Base-by-base conservation (phyloP, 441 rosid genomes). In the Hypseocharis bilobata region DNA sequence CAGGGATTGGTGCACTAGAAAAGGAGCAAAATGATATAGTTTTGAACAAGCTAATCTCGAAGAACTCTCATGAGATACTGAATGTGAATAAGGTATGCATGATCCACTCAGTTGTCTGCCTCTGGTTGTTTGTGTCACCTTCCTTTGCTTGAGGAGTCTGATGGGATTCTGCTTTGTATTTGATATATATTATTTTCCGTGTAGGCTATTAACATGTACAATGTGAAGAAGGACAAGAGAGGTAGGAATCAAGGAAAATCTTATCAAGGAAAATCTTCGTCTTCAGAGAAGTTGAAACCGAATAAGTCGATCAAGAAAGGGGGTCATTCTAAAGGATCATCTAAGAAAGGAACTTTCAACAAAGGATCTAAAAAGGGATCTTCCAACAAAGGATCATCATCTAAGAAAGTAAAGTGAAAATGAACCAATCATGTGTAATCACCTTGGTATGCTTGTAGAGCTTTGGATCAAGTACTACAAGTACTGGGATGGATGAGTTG, bases 41-140 rank as follows among this genome's bases (percentile, higher is more conserved):
- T 73, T 81, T 93, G 6, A 78, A 78, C 84, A 88, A 87, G 82
- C 70, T 93, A 60, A 70, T 90, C 17, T 81, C 95, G 17, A 82
- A 84, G 84, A 84, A 86, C 74, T 90, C 96, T 0, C 95, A 85
- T 72, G 95, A 91, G 80, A 83, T 91, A 65, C 92, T 93, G 60
- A 86, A 93, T 44, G 80, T 88, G 38, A 83, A 82, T 42, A 93
- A 91, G 95, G 97, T 87, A 80, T 38, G 56, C 13, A 27, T 29
- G 55, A 30, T 2, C 40, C 40, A 36, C 4, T 36, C 40, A 36
- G 26, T 47, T 64, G 22, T 19, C 25, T 49, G 16, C n/a, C 30
- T n/a, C 28, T 19, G 10, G 20, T 34, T 22, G n/a, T 61, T 65
- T 8, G 47, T 8, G 19, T 64, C 55, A 49, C 17, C 14, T 56